Evolutionary conservation across 805 yeast genomes (phyloP).

Genomic region (Diddensiella santjacobensis): DNA sequence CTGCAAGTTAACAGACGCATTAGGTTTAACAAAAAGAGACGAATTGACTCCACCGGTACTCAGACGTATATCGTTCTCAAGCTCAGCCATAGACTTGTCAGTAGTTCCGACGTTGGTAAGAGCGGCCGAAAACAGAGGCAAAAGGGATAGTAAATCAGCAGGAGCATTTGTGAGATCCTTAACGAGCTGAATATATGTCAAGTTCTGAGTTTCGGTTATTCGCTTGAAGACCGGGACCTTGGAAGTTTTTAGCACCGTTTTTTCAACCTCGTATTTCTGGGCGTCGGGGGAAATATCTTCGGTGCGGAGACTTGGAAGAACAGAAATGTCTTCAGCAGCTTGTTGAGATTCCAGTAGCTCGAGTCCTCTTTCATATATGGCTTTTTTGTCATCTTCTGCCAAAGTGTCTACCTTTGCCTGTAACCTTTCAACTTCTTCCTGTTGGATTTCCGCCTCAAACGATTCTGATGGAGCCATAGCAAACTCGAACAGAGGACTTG

Average conservation of each 20-base stretch:
- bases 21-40: constrained; percentile 44
- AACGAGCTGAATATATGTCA: constrained; percentile 69
- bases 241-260: constrained; percentile 3
- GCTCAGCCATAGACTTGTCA: constrained; percentile 62
- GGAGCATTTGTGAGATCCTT: constrained; percentile 61
- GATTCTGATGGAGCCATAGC: constrained; percentile 67
- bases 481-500: constrained; percentile 61
- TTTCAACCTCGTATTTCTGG: constrained; percentile 24
- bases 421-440: constrained; percentile 57
- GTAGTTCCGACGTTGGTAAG: constrained; percentile 85
- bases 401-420: constrained; percentile 41
- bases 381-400: constrained; percentile 51
- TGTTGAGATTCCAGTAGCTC: constrained; percentile 60
- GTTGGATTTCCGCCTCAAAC: constrained; percentile 47
- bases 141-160: constrained; percentile 54
- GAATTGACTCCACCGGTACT: constrained; percentile 82
- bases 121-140: constrained; percentile 76
- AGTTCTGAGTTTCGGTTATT: constrained; percentile 47
- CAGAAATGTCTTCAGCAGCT: constrained; percentile 65
- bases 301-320: constrained; percentile 73
- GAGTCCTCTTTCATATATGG: constrained; percentile 58
- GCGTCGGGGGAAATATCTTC: constrained; percentile 57
- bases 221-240: constrained; percentile 25
- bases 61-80: constrained; percentile 80
- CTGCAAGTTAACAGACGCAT: constrained; percentile 52